phyloP scores from a whole-genome alignment of 805 yeast genomes.

The Yarrowia sp. region DNA sequence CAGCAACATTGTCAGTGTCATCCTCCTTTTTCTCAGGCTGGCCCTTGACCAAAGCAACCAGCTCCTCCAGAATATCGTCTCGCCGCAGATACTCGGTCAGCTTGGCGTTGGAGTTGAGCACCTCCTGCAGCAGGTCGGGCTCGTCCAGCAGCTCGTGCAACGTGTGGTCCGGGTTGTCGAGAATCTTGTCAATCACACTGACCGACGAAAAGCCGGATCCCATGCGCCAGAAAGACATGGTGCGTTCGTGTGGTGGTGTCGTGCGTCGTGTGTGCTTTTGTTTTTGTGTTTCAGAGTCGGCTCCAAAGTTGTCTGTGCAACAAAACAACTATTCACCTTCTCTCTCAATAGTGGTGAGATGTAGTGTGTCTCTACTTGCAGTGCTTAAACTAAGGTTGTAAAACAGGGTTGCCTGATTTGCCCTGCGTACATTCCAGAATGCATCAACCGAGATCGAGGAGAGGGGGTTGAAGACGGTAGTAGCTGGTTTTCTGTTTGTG shows the following conservation, averaged over 20 bases:
- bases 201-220: conserved; percentile 63
- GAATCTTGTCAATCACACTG: conserved; percentile 61
- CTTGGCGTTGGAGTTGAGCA: conserved; percentile 73
- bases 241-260: background rate
- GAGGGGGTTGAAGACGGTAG: too few relatives aligned
- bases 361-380: too few relatives aligned
- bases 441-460: background rate
- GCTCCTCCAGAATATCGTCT: conserved; percentile 71
- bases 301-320: too few relatives aligned
- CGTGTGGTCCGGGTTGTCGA: conserved; percentile 56
- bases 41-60: conserved; percentile 54
- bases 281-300: too few relatives aligned
- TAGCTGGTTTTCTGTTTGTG: background rate
- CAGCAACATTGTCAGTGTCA: conserved; percentile 29
- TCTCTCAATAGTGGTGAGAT: too few relatives aligned
- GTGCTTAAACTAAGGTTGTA: conserved; percentile 23
- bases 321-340: too few relatives aligned
- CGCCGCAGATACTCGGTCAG: conserved; percentile 80
- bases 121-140: conserved; percentile 74
- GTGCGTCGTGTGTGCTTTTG: too few relatives aligned
- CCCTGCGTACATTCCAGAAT: conserved; percentile 15
- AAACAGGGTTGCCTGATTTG: conserved; percentile 38
- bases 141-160: conserved; percentile 69
- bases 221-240: conserved; percentile 66
- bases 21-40: conserved; percentile 37